Evolutionary conservation across 306 rosid species (phyloP), one percentile per base, ranked within the genome.

Genomic region (Cucurbita ficifolia): DNA sequence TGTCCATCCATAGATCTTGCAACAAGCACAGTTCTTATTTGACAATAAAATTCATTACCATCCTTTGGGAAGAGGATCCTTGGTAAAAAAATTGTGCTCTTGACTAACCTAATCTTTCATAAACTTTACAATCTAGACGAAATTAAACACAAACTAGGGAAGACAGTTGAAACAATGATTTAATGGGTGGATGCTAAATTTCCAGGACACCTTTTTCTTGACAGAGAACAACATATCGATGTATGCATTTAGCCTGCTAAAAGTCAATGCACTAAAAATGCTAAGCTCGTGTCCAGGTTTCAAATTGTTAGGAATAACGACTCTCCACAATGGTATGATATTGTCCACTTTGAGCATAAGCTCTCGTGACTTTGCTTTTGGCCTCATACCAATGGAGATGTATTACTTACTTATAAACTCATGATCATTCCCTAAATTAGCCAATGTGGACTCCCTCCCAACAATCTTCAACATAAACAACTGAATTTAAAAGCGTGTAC

Each of bases 401-500:
- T 29, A 29, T 29, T 29, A 3, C 33, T 29, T 29, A 29, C 33
- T 3, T 29, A 29, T 2, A 29, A 29, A 29, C 3, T 29, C 33
- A 29, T 29, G 33, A 29, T 29, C 33, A 29, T 29, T 29, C 33
- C 33, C 33, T 29, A 29, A 29, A 29, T 29, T 29, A 29, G 33
- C 33, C 33, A 29, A 29, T 29, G 33, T 29, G 33, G 29, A 29
- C 33, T 29, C 33, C 33, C 33, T 29, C 33, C 33, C 33, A 29
- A 29, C 29, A 2, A 24, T 29, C 33, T 29, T 29, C 33, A 29
- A 29, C 33, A 2, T 2, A 9, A 46, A 5, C 55, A 42, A 12
- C 16, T 10, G 3, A 56, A 0, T 38, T 10, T 0, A 9, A 68
- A 33, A 54, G 8, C 42, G 12, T 42, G 73, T 79, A 91, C 96